These are phyloP conservation scores for Chrysochromulina tobinii DNA, from an alignment of 78 protist species.

Conservation along the genomic window DNA sequence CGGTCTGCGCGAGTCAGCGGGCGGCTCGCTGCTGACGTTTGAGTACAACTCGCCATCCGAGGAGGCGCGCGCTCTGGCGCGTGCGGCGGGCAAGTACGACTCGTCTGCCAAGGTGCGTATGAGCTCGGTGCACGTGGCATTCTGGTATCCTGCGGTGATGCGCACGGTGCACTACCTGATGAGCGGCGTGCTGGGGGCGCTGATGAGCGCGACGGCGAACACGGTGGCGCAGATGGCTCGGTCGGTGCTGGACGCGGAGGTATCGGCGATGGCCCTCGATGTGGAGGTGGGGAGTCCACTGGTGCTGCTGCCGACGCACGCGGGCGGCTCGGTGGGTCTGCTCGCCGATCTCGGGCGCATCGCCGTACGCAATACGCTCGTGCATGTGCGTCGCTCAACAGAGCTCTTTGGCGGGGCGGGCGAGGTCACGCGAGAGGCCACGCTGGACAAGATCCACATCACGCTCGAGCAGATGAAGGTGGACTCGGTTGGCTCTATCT, in stretches of 20 bases:
- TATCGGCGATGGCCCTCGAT: background rate
- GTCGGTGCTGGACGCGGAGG: background rate
- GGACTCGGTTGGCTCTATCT: background rate
- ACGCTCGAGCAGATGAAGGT: conserved; percentile 2
- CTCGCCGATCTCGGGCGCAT: background rate
- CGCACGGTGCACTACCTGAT: background rate
- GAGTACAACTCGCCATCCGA: background rate
- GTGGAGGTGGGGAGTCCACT: background rate
- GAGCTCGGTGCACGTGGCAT: conserved; percentile 9
- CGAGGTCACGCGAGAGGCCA: background rate
- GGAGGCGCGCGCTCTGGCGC: background rate
- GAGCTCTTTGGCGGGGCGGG: background rate
- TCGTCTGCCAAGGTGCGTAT: background rate
- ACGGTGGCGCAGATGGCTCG: conserved; percentile 4
- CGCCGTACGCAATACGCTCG: background rate
- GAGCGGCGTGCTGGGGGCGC: conserved; percentile 12
- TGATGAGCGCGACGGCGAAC: conserved; percentile 26
- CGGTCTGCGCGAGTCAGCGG: background rate
- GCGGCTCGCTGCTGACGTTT: background rate
- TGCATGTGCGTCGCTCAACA: background rate
- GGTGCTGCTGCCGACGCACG: background rate
- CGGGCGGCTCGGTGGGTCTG: background rate
- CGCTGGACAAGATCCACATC: background rate
- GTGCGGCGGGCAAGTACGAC: background rate
- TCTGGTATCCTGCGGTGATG: conserved; percentile 20